Conservation (phyloP, 2,329 filamentous ascomycete genomes). For the Cadophora sp. region DNA sequence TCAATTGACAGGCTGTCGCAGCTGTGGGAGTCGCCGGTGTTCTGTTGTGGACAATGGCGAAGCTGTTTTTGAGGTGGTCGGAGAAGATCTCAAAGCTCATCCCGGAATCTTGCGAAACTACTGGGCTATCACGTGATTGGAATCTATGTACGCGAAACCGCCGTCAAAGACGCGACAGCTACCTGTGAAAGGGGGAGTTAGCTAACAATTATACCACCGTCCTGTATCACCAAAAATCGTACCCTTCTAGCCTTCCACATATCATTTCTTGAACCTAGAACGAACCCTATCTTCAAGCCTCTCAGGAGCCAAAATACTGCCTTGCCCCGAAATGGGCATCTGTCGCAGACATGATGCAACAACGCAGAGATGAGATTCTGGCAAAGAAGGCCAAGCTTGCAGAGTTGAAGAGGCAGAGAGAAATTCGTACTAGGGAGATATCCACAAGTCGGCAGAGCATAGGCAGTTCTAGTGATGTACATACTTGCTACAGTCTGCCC, state of each 20-base stretch:
- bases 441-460: slow-evolving; percentile 72
- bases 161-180: slow-evolving; percentile 24
- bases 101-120: slow-evolving; percentile 26
- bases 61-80: slow-evolving; percentile 37
- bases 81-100: slow-evolving; percentile 25
- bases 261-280: slow-evolving; percentile 13
- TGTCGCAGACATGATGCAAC: slow-evolving; percentile 58
- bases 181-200: slow-evolving; percentile 8
- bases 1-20: slow-evolving; percentile 43
- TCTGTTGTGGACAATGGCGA: slow-evolving; percentile 34
- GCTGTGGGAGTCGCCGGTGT: slow-evolving; percentile 26
- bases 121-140: slow-evolving; percentile 25
- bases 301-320: slow-evolving; percentile 8
- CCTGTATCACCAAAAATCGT: neutral
- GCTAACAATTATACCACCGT: neutral
- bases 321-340: slow-evolving; percentile 39
- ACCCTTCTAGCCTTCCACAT: neutral
- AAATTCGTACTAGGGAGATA: slow-evolving; percentile 80
- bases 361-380: slow-evolving; percentile 93
- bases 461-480: slow-evolving; percentile 75
- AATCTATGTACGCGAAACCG: slow-evolving; percentile 18
- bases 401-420: slow-evolving; percentile 91
- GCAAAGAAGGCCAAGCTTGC: slow-evolving; percentile 97
- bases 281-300: neutral
- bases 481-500: slow-evolving; percentile 43